phyloP scores from a whole-genome alignment of 2,329 filamentous ascomycete species.

The Fusarium torulosum region DNA sequence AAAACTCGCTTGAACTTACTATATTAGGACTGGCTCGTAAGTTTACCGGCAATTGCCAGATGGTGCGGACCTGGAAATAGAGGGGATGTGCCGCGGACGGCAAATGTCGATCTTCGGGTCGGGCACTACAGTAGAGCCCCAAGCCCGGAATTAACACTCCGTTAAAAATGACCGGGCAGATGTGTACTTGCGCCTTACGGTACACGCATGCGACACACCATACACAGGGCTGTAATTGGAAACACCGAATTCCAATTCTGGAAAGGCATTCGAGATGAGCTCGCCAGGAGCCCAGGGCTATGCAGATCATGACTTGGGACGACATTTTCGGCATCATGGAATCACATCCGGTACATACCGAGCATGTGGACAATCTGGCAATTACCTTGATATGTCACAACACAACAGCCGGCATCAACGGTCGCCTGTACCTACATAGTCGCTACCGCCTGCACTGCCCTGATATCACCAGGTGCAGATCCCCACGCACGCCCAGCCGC shows the following conservation, averaged over 20 bases:
- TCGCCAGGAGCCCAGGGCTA: background rate
- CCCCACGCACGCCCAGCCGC: conserved; percentile 31
- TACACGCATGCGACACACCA: background rate
- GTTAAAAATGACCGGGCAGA: conserved; percentile 14
- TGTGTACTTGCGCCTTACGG: background rate
- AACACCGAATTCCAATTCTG: conserved; percentile 14
- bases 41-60: conserved; percentile 43
- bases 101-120: conserved; percentile 47
- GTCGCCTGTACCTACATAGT: conserved; percentile 10
- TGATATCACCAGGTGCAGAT: conserved; percentile 12
- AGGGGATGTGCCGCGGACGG: conserved; percentile 45
- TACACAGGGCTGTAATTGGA: conserved; percentile 12
- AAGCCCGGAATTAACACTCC: conserved; percentile 41
- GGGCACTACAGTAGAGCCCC: conserved; percentile 36
- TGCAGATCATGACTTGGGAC: conserved; percentile 19
- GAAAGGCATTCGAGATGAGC: conserved; percentile 32
- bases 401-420: conserved; percentile 33
- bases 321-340: conserved; percentile 16
- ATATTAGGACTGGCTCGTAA: conserved; percentile 18
- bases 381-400: conserved; percentile 27
- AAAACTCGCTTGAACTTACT: conserved; percentile 32
- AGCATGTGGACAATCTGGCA: conserved; percentile 12
- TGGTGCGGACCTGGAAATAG: conserved; percentile 40
- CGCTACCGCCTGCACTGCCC: background rate
- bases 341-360: conserved; percentile 17